Evolutionary conservation across 148 eudicot genomes (phyloP).

Genomic region (Rhododendron kiyosumense): DNA sequence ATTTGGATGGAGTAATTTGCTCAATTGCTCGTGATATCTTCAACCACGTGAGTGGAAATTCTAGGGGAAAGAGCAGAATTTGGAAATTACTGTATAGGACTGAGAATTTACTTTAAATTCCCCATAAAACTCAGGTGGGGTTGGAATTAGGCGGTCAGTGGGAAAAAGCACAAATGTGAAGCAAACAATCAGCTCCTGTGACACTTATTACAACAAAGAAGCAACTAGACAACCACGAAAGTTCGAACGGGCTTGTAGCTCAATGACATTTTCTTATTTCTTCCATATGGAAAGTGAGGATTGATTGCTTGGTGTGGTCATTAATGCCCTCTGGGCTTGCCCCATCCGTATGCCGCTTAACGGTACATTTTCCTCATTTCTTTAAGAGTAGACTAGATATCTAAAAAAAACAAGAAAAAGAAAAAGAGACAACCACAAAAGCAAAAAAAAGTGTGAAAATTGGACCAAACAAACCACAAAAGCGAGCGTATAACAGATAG

Average conservation of each 20-base stretch:
- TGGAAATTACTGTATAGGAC: background rate
- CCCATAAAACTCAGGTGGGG: background rate
- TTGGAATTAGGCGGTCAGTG: background rate
- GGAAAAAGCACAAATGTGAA: background rate
- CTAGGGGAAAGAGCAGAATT: background rate
- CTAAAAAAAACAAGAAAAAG: no score
- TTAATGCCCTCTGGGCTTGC: no score
- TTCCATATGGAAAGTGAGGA: no score
- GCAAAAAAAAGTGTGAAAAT: background rate
- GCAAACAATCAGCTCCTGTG: background rate
- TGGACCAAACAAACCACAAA: background rate
- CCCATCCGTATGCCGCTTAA: no score
- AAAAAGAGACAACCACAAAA: no score
- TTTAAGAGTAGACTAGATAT: no score
- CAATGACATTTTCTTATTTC: no score
- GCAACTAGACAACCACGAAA: background rate
- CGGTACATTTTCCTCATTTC: no score
- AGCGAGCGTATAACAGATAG: background rate
- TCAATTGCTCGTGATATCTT: background rate
- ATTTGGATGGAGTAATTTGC: no score
- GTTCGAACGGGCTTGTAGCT: no score
- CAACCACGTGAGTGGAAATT: background rate
- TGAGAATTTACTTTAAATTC: background rate
- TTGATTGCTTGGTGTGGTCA: no score
- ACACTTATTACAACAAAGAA: background rate